Conservation (phyloP, 2,329 filamentous ascomycete genomes). For the Fusarium graminum region DNA sequence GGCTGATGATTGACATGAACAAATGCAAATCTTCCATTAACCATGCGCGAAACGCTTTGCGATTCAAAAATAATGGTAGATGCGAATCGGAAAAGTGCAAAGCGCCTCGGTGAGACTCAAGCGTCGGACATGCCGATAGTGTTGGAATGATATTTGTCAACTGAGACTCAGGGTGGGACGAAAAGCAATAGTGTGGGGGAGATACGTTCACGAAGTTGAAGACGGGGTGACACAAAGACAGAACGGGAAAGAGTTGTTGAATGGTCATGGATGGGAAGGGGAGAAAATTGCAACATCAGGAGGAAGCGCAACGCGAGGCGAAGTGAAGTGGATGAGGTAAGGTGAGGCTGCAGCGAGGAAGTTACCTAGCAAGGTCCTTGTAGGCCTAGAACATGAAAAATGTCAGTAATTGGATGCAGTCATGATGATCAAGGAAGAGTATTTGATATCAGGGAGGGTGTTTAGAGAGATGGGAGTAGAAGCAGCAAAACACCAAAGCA, state of each 20-base stretch:
- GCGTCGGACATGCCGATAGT: conserved; percentile 26
- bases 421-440: conserved; percentile 8
- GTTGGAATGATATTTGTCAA: conserved; percentile 8
- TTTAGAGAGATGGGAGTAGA: background rate
- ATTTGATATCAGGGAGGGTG: conserved; percentile 5
- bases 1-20: conserved; percentile 1
- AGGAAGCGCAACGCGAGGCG: background rate
- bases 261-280: conserved; percentile 15
- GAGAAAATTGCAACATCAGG: background rate
- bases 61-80: background rate
- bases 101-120: background rate
- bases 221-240: conserved; percentile 7
- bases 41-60: conserved; percentile 7
- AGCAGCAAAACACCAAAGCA: background rate
- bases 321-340: conserved; percentile 9
- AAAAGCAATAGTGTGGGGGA: background rate
- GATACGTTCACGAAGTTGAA: conserved; percentile 4
- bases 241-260: background rate
- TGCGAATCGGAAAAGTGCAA: conserved; percentile 1
- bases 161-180: conserved; percentile 2
- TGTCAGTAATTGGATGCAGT: conserved; percentile 40
- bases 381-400: conserved; percentile 53
- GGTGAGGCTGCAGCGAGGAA: conserved; percentile 18
- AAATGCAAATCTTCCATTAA: conserved; percentile 12
- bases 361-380: conserved; percentile 54